Evolutionary conservation across 2,329 filamentous ascomycete genomes (phyloP), one percentile per base, ranked within the genome.

Genomic region (Aspergillus quadricinctus): DNA sequence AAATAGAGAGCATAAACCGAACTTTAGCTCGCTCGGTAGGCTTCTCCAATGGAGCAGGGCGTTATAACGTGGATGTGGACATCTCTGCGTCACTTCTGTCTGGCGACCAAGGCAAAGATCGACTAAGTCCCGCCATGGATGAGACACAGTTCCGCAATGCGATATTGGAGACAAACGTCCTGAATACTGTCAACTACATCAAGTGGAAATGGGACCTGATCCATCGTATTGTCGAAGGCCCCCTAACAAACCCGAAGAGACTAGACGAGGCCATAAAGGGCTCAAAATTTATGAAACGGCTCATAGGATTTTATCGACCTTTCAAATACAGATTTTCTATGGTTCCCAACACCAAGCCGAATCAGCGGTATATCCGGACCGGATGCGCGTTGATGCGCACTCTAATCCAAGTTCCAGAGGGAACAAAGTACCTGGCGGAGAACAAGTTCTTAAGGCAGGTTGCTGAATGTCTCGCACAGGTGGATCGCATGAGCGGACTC

Each of bases 141-240:
- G 85, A 88, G 64, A 80, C 80, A 1, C 80, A 82, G 54, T 88
- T 88, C 64, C 79, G 85, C 45, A 80, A 80, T 54, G 76, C 84
- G 28, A 81, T 88, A 68, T 71, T 81, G 41, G 80, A 97, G 58
- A 94, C 90, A 3, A 87, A 91, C 54, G 91, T 99, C 2, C 78
- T 97, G 48, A 90, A 88, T 60, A 94, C 90, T 58, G 91, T 91
- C 59, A 97, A 96, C 64, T 96, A 89, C 67, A 81, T 86, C 41
- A 99, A 99, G 72, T 99, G 94, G 94, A 93, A 96, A 69, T 99
- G 95, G 94, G 91, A 96, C 59, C 80, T 96, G 40, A 92, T 99
- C 45, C 83, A 92, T 57, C 89, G 88, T 65, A 86, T 97, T 52
- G 92, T 99, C 37, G 93, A 97, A 69, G 95, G 94, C 0, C 94